Conservation (phyloP, 768 basidiomycete genomes). For the Lactifluus pinguis region DNA sequence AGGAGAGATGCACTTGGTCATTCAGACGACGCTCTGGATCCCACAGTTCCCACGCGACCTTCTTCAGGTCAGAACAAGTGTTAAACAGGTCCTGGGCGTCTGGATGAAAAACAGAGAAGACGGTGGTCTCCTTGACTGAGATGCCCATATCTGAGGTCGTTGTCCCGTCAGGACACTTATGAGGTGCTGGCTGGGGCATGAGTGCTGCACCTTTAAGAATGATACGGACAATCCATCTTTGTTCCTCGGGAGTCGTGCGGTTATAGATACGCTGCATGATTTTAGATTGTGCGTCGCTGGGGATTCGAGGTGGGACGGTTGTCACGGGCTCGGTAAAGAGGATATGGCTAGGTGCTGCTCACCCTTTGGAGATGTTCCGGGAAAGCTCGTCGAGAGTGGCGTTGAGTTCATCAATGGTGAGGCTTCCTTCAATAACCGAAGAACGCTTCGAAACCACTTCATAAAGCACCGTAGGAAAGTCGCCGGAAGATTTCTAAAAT, state of each 20-base stretch:
- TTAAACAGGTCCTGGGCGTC: conserved; percentile 93
- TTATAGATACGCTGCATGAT: conserved; percentile 73
- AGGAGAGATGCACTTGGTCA: conserved; percentile 36
- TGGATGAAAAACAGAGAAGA: conserved; percentile 86
- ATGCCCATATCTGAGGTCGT: conserved; percentile 69
- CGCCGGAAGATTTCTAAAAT: conserved; percentile 61
- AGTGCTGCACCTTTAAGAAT: conserved; percentile 72
- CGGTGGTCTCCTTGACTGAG: conserved; percentile 88
- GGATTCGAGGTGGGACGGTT: not conserved
- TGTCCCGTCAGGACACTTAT: not conserved
- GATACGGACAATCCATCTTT: conserved; percentile 93
- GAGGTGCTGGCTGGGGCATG: not conserved
- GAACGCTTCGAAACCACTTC: conserved; percentile 82
- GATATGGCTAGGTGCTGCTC: conserved; percentile 18
- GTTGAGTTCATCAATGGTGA: conserved; percentile 83
- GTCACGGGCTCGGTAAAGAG: not conserved
- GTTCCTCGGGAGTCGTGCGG: conserved; percentile 75
- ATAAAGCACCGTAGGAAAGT: conserved; percentile 80
- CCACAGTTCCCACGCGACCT: conserved; percentile 83
- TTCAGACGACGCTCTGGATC: conserved; percentile 62
- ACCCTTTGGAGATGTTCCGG: conserved; percentile 68
- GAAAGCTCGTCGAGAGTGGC: conserved; percentile 70
- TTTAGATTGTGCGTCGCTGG: conserved; percentile 65
- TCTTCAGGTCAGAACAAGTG: conserved; percentile 92
- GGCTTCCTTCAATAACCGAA: conserved; percentile 62